Percentiles rank a stretch among this genome's conserved stretches.
phyloP scores from a whole-genome alignment of 306 rosid genomes.

The Cucurbita moschata region DNA sequence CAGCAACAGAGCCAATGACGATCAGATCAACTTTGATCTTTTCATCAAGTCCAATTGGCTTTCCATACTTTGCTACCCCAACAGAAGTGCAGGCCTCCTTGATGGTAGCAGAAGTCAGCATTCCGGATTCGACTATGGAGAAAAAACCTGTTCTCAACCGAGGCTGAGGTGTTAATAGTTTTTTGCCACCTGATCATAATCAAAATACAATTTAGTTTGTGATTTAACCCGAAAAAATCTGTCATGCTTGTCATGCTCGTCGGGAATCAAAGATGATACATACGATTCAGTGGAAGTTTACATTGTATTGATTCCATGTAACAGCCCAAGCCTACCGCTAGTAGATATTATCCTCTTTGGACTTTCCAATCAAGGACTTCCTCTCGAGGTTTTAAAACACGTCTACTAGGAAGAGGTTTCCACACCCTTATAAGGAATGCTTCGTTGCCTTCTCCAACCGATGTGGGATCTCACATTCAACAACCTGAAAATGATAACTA shows the following conservation, averaged over 20 bases:
- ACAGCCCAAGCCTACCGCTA: no score
- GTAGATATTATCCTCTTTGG: no score
- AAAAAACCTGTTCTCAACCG: constrained; percentile 84
- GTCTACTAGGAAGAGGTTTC: no score
- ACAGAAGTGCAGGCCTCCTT: constrained; percentile 67
- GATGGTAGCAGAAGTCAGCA: constrained; percentile 33
- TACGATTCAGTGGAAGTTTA: neutral
- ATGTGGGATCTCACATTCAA: neutral
- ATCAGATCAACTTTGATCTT: constrained; percentile 74
- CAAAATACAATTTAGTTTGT: neutral
- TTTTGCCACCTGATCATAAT: constrained; percentile 45
- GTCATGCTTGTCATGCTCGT: neutral
- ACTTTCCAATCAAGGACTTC: no score
- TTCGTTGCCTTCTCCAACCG: no score
- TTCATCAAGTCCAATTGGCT: constrained; percentile 70
- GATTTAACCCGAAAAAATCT: neutral
- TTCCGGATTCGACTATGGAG: constrained; percentile 44
- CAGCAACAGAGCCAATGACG: constrained; percentile 84
- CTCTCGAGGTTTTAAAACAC: no score
- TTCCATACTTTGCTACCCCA: constrained; percentile 72
- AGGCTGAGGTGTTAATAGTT: constrained; percentile 83
- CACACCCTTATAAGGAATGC: no score
- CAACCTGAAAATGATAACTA: neutral
- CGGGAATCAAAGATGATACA: neutral
- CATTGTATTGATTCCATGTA: no score